These are phyloP conservation scores for Rhynchosporium graminicola DNA, from an alignment of 2,329 filamentous ascomycete genomes.

Conservation along the genomic window DNA sequence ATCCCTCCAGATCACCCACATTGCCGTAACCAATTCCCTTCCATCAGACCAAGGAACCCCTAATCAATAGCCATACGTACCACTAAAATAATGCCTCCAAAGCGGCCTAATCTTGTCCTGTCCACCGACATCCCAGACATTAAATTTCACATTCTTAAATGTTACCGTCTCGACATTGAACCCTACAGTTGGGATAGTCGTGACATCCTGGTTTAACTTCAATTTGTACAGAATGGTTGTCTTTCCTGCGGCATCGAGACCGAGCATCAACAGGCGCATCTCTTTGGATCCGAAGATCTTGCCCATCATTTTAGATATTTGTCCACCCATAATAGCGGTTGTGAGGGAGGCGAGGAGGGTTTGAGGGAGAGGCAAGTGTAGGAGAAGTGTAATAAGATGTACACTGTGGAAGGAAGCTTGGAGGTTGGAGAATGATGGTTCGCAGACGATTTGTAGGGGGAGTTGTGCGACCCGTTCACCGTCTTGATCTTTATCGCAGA, in stretches of 20 bases:
- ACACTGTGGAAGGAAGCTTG: not conserved
- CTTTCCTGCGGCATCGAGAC: constrained; percentile 96
- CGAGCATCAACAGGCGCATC: constrained; percentile 98
- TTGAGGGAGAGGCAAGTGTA: not conserved
- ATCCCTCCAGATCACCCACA: constrained; percentile 45
- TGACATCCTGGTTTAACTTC: constrained; percentile 97
- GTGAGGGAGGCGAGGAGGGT: not conserved
- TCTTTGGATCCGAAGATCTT: constrained; percentile 99
- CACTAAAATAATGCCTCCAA: constrained; percentile 96
- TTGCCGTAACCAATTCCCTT: no score
- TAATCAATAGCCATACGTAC: constrained; percentile 46
- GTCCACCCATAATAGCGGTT: constrained; percentile 75
- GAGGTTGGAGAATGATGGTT: not conserved
- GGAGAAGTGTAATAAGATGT: not conserved
- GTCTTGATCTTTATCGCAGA: not conserved
- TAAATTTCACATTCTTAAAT: constrained; percentile 99
- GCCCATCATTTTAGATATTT: constrained; percentile 94
- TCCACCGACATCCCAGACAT: constrained; percentile 97
- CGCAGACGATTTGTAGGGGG: not conserved
- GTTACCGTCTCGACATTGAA: constrained; percentile 99
- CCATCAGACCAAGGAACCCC: not conserved
- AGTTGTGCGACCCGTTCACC: not conserved
- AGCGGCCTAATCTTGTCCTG: constrained; percentile 98
- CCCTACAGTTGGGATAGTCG: constrained; percentile 95
- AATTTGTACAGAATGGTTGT: constrained; percentile 99